Evolutionary conservation across 2,329 filamentous ascomycete genomes (phyloP), one percentile per base, ranked within the genome.

Genomic region (Stromatinia cepivora): DNA sequence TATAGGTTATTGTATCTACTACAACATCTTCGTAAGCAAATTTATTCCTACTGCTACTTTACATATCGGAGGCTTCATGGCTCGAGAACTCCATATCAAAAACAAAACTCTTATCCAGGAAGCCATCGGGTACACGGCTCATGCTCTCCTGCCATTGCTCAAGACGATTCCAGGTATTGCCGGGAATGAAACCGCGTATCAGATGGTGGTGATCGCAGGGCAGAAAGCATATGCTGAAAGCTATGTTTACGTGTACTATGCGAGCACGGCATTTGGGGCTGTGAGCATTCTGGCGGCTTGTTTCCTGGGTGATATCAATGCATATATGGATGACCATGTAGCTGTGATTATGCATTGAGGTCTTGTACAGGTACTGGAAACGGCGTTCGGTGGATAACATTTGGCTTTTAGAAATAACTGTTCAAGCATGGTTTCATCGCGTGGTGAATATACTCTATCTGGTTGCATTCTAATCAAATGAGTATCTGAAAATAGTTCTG

Each of bases 1-100:
- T 20, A 84, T 91, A 70, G 89, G 87, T 36, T 90, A 88, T 76
- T 83, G 84, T 25, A 81, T 85, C 64, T 83, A 82, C 75, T 89
- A 82, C 79, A 86, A 86, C 72, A 80, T 86, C 31, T 84, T 85
- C 71, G 76, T 82, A 69, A 76, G 80, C 69, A 82, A 83, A 72
- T 83, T 77, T 59, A 70, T 74, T 36, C 75, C 74, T 25, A 72
- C 70, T 34, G 72, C 67, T 3, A 71, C 56, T 17, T 69, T 67
- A 2, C 62, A 66, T 42, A 73, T 75, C 31, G 75, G 73, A 25
- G 72, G 71, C 5, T 67, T 72, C 15, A 76, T 73, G 70, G 77
- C 83, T 72, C 73, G 77, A 1, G 75, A 78, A 0, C 71, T 75
- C 6, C 76, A 84, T n/a, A 85, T 89, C 67, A 76, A 73, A 0